Evolutionary conservation across 352 stramenopile species (phyloP), one percentile per base, ranked within the genome.

Genomic region (Pythium folliculosum): DNA sequence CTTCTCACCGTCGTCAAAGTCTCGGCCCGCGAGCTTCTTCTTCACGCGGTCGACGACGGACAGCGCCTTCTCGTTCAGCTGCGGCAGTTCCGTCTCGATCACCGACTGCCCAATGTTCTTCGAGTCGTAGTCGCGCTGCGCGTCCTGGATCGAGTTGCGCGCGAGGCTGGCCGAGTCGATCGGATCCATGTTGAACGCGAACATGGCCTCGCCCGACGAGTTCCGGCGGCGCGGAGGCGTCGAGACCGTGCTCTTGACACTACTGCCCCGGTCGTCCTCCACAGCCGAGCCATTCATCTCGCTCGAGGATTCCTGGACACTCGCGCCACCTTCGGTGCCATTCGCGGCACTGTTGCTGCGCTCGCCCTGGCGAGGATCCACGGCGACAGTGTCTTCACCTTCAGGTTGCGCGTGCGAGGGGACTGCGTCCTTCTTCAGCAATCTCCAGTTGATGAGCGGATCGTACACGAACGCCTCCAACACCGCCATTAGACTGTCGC

Each of bases 391-490:
- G 43, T 82, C 77, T 35, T 83, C 79, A 27, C 90, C 82, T 63
- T 90, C 80, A 16, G 80, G 77, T 32, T 86, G 83, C 3, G 88
- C 84, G 54, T 95, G 86, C 21, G 86, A 91, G 35, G 87, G 84
- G 53, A 93, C 78, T 0, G 81, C 72, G 45, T 93, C 82, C 69
- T 90, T 96, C 82, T 90, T 93, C 2, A 99, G 80, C 65, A 99
- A 78, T 70, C 97, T 90, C 97, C 97, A 99, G 65, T 97, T 99
- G 71, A 99, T 99, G 1, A 99, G 82, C 30, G 98, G 98, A 84
- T 99, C 98, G 70, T 99, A 98, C 56, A 99, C 97, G 77, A 99
- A 99, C 22, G 98, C 98, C 78, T 99, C 98, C 3, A 99, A 86
- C 87, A 99, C 99, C 19, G 98, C 96, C 81, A 99, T 98, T 6